Base-by-base conservation (phyloP, 2,329 filamentous ascomycete genomes). In the Rosellinia necatrix region DNA sequence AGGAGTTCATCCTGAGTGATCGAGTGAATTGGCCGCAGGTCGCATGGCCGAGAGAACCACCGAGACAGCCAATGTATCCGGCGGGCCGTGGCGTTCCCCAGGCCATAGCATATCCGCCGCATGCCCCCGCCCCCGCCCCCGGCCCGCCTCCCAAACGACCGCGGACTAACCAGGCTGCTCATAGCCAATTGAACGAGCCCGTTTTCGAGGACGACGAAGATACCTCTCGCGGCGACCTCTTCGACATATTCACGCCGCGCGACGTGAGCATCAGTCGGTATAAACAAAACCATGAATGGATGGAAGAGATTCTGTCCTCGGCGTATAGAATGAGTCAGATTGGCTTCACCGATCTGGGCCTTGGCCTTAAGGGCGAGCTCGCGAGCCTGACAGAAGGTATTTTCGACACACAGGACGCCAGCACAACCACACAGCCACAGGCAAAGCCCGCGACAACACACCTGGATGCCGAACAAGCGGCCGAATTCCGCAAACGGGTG, bases 281-380 rank as follows among this genome's bases (percentile, higher is more conserved):
- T 72, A 88, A 88, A 70, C 92, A 97, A 70, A 96, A 99, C 67
- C 93, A 99, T 68, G 91, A 96, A 72, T 97, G 93, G 94, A 96
- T 99, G 91, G 94, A 97, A 69, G 93, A 99, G 74, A 87, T 99
- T 24, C 83, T 97, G 50, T 91, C 90, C 1, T 97, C 93, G 1
- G 91, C 92, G 0, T 97, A 96, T 70, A 82, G 89, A 21, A 89
- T 93, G 59, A 83, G 83, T 46, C 91, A 96, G 70, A 96, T 99
- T 55, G 85, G 88, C 7, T 92, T 93, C 0, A 85, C 92, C 2
- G 92, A 96, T 70, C 83, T 97, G 29, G 92, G 92, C 1, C 78
- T 97, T 8, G 94, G 94, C 3, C 81, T 89, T 47, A 90, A 87
- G 72, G 94, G 94, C 32, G 89, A 92, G 72, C 79, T 99, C 17